Conservation (phyloP, 108 stramenopile species). For the Discostella stelligeroides region DNA sequence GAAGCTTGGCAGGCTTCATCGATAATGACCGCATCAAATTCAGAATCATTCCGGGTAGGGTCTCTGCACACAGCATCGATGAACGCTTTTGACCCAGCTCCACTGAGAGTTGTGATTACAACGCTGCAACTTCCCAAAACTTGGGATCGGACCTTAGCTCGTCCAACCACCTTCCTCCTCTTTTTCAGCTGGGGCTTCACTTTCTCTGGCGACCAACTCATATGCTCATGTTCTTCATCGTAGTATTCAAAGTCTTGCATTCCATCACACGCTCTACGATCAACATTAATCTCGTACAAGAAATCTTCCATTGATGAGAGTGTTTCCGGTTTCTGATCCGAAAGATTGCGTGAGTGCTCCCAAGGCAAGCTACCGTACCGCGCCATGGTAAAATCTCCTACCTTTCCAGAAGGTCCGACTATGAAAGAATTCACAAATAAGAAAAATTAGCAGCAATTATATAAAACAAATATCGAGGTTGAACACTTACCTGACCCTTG, state of each 20-base stretch:
- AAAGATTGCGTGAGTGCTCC: constrained; percentile 31
- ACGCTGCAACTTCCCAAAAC: constrained; percentile 47
- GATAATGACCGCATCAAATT: constrained; percentile 84
- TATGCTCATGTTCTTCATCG: constrained; percentile 22
- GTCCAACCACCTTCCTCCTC: constrained; percentile 27
- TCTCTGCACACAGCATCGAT: constrained; percentile 54
- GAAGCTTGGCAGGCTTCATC: constrained; percentile 91
- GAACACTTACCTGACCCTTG: constrained; percentile 20
- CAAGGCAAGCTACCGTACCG: constrained; percentile 51
- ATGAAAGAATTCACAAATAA: no score
- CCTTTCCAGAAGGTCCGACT: constrained; percentile 51
- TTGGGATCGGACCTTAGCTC: constrained; percentile 27
- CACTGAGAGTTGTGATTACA: constrained; percentile 55
- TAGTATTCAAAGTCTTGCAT: constrained; percentile 20
- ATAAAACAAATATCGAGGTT: neutral
- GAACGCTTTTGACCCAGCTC: constrained; percentile 57
- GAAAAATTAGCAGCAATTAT: neutral
- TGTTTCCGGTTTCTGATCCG: constrained; percentile 24
- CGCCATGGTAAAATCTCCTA: constrained; percentile 43
- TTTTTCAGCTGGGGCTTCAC: constrained; percentile 27
- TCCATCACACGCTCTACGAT: constrained; percentile 36
- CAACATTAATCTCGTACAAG: constrained; percentile 49
- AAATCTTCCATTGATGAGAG: constrained; percentile 48
- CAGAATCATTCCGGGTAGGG: constrained; percentile 46
- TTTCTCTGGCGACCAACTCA: constrained; percentile 29